Evolutionary conservation across 768 basidiomycete genomes (phyloP).

Genomic region (Russula vinacea): DNA sequence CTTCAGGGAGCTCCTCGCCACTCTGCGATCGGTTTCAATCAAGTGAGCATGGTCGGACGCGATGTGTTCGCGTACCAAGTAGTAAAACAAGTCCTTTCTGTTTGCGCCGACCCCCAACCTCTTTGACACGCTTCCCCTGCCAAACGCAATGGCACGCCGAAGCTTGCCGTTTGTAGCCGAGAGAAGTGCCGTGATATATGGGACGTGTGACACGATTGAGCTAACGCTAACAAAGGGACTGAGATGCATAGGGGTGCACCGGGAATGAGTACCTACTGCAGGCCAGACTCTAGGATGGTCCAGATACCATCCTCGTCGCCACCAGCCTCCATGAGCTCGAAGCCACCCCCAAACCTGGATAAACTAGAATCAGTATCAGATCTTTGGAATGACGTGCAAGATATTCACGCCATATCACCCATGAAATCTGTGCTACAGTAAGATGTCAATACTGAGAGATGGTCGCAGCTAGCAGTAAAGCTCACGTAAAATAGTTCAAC

Average conservation of each 20-base stretch:
- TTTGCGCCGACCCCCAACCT: constrained; percentile 12
- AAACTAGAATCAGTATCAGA: not conserved
- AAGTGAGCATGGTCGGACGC: not conserved
- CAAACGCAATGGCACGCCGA: not conserved
- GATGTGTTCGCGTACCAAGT: constrained; percentile 36
- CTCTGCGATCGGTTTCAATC: not conserved
- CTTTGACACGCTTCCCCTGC: constrained; percentile 3
- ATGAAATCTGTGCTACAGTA: constrained; percentile 45
- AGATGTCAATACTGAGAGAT: not conserved
- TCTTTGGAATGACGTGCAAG: not conserved
- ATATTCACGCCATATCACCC: constrained; percentile 46
- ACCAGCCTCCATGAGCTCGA: constrained; percentile 32
- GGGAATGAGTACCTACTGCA: not conserved
- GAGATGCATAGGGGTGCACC: not conserved
- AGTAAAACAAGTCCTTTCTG: constrained; percentile 41
- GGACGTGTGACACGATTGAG: not conserved
- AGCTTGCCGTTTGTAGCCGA: not conserved
- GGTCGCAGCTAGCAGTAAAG: constrained; percentile 3
- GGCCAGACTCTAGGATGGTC: not conserved
- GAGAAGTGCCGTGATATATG: not conserved
- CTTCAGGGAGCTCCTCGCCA: constrained; percentile 18
- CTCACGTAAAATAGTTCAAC: constrained; percentile 42
- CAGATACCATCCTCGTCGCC: constrained; percentile 18
- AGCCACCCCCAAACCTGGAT: constrained; percentile 34
- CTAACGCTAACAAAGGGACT: not conserved